Conservation (phyloP, 1,139 yeast genomes). For the Taiozyma onychis region DNA sequence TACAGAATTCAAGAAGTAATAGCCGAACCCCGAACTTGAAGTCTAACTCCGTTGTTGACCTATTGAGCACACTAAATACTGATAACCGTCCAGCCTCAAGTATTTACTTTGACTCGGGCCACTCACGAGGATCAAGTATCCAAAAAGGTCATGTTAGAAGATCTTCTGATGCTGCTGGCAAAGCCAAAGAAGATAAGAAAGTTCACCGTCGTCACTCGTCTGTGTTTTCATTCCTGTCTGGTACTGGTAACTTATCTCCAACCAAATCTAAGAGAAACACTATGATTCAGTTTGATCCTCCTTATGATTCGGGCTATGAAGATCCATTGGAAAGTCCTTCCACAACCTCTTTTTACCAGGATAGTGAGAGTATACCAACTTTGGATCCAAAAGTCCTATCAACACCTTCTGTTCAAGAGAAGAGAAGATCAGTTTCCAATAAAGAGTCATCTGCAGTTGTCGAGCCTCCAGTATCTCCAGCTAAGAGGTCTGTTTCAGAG, state of each 20-base stretch:
- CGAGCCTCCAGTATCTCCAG: constrained; percentile 5
- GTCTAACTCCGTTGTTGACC: constrained; percentile 19
- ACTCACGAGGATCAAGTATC: constrained; percentile 22
- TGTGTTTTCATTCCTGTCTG: constrained; percentile 39
- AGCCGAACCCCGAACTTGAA: constrained; percentile 14
- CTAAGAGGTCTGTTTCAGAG: constrained; percentile 40
- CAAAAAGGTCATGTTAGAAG: constrained; percentile 14
- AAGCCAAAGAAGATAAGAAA: constrained; percentile 7
- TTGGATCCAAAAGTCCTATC: constrained; percentile 11
- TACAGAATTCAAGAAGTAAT: constrained; percentile 14
- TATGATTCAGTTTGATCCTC: not conserved
- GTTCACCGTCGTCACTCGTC: constrained; percentile 37
- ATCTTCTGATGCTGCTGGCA: constrained; percentile 15
- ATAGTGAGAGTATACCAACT: constrained; percentile 8
- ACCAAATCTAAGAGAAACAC: constrained; percentile 1
- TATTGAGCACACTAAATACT: constrained; percentile 7
- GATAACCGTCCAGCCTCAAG: constrained; percentile 24
- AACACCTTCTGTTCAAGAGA: constrained; percentile 13
- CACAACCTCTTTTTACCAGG: constrained; percentile 11
- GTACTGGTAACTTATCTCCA: constrained; percentile 10
- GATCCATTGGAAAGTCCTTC: constrained; percentile 7
- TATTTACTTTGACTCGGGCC: constrained; percentile 21
- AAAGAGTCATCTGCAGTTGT: constrained; percentile 24
- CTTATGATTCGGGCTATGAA: constrained; percentile 2
- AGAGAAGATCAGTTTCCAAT: constrained; percentile 35